Percentiles rank a stretch among this genome's conserved stretches.
Evolutionary conservation across 1,284 basidiomycete genomes (phyloP).

Genomic region (Apiotrichum laibachii): DNA sequence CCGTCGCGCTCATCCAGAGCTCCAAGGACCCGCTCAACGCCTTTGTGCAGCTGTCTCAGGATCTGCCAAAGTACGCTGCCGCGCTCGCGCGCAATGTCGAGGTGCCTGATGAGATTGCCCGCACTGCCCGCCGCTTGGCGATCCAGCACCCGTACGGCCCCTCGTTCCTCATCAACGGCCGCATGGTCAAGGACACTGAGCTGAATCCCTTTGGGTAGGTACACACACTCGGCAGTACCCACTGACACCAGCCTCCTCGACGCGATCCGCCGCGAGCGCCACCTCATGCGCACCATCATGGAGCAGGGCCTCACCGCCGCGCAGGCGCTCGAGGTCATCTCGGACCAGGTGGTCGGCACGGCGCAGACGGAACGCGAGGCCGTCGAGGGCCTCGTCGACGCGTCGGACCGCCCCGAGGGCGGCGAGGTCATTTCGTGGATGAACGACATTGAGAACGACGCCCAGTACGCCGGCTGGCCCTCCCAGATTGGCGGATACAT

Average conservation of each 20-base stretch:
- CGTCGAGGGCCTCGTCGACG: conserved; percentile 76
- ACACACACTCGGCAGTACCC: conserved; percentile 2
- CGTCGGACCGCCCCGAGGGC: conserved; percentile 78
- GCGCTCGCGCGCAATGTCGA: conserved; percentile 65
- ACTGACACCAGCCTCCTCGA: conserved; percentile 60
- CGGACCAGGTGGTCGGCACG: conserved; percentile 59
- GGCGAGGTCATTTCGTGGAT: conserved; percentile 74
- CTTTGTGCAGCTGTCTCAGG: conserved; percentile 71
- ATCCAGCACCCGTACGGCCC: conserved; percentile 26
- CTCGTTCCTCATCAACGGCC: conserved; percentile 74
- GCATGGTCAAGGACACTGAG: conserved; percentile 61
- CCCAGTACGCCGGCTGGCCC: conserved; percentile 39
- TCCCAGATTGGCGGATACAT: conserved; percentile 31
- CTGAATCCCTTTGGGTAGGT: conserved; percentile 66
- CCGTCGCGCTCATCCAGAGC: conserved; percentile 67
- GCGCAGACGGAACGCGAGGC: conserved; percentile 58
- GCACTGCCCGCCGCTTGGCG: conserved; percentile 61
- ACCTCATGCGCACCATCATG: conserved; percentile 62
- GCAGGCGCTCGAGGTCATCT: conserved; percentile 69
- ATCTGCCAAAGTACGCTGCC: conserved; percentile 81
- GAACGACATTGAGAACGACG: conserved; percentile 85
- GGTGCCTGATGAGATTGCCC: conserved; percentile 51
- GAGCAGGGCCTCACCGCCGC: conserved; percentile 61
- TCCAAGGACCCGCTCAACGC: conserved; percentile 62
- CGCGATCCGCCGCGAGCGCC: conserved; percentile 69